A percentile compares a stretch with the other conserved stretches of the same genome.
These are phyloP conservation scores for Glycyrrhiza uralensis DNA, from an alignment of 306 rosid genomes.

Conservation along the genomic window DNA sequence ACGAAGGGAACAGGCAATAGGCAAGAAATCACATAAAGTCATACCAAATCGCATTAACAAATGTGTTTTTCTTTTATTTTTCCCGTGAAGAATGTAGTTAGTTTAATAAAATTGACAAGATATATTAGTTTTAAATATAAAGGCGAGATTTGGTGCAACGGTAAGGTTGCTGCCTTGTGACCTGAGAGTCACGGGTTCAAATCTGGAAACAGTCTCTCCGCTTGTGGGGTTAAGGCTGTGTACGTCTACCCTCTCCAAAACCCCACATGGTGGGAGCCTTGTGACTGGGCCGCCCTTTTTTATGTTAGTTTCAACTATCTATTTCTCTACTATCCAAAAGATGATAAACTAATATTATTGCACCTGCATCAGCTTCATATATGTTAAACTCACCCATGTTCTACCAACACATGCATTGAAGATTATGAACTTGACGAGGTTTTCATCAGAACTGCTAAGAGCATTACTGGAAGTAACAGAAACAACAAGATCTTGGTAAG, in stretches of 20 bases:
- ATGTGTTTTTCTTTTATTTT: neutral
- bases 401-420: conserved; percentile 61
- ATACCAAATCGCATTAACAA: neutral
- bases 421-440: conserved; percentile 51
- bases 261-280: no score
- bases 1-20: neutral
- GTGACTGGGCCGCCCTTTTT: no score
- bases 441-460: conserved; percentile 62
- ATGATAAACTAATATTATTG: neutral
- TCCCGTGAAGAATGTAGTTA: conserved; percentile 3
- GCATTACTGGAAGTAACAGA: conserved; percentile 48
- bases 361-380: neutral
- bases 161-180: no score
- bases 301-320: neutral
- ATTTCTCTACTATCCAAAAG: neutral
- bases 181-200: no score
- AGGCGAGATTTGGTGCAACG: no score
- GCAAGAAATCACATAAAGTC: neutral
- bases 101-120: neutral
- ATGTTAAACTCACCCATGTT: conserved; percentile 61
- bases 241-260: no score
- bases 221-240: no score
- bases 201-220: no score
- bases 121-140: no score
- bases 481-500: conserved; percentile 55